Percentiles rank a stretch among this genome's conserved stretches.
phyloP scores from a whole-genome alignment of 495 filamentous ascomycete species.

The Xylaria cubensis region DNA sequence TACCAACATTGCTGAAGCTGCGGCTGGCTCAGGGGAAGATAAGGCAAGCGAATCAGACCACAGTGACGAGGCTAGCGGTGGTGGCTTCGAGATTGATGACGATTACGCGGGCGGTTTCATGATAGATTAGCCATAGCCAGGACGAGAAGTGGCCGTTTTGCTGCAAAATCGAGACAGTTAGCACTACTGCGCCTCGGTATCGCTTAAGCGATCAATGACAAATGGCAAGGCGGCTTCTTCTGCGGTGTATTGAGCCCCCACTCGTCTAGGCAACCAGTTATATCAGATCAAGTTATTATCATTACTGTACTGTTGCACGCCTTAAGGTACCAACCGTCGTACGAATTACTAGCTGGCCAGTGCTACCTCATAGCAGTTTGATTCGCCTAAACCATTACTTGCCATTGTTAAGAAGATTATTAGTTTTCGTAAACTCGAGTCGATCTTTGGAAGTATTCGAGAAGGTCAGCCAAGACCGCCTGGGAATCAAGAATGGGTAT shows the following conservation, averaged over 20 bases:
- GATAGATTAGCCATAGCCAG: constrained; percentile 24
- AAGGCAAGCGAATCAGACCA: constrained; percentile 27
- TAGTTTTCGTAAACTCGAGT: not conserved
- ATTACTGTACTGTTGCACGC: not conserved
- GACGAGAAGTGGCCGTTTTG: not conserved
- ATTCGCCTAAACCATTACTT: not conserved
- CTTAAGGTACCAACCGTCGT: not conserved
- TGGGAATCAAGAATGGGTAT: not conserved
- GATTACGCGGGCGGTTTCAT: constrained; percentile 41
- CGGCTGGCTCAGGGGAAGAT: constrained; percentile 27
- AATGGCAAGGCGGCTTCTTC: not conserved
- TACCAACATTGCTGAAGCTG: not conserved
- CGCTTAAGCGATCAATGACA: constrained; percentile 2
- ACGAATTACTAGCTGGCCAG: not conserved
- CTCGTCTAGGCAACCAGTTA: constrained; percentile 2
- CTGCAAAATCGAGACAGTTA: not conserved
- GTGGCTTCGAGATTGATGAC: constrained; percentile 42
- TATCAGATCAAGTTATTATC: not conserved
- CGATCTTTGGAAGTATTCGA: not conserved
- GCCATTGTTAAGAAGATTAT: not conserved
- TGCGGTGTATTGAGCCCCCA: not conserved
- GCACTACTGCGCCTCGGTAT: constrained; percentile 10
- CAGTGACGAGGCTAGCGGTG: constrained; percentile 43
- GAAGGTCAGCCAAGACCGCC: not conserved
- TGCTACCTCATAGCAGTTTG: not conserved